phyloP scores from a whole-genome alignment of 2,329 filamentous ascomycete species.

The Exophiala sp. region DNA sequence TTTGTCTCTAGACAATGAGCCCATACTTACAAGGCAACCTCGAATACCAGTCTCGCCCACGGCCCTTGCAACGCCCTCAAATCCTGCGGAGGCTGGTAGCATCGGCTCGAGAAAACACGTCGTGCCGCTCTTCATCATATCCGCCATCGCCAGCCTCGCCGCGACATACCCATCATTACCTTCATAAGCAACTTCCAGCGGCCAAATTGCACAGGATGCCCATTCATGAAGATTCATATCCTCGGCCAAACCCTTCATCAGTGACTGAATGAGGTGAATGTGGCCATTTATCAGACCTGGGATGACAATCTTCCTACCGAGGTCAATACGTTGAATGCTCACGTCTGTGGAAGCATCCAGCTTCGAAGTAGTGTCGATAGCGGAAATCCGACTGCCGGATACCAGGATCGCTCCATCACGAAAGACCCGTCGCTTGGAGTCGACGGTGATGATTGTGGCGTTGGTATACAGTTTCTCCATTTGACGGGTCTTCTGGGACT shows the following conservation, averaged over 20 bases:
- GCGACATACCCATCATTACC: not conserved
- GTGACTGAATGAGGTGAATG: not conserved
- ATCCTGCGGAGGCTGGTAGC: not conserved
- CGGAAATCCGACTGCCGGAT: not conserved
- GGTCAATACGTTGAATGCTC: not conserved
- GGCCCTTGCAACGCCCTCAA: not conserved
- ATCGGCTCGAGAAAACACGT: not conserved
- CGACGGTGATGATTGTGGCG: slow-evolving; percentile 4
- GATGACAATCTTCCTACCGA: not conserved
- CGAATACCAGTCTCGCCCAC: not conserved
- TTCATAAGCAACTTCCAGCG: not conserved
- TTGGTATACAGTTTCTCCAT: not conserved
- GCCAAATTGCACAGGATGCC: not conserved
- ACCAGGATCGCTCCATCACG: slow-evolving; percentile 1
- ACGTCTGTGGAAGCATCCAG: not conserved
- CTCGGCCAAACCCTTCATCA: not conserved
- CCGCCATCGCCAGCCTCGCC: not conserved
- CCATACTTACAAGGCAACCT: no score
- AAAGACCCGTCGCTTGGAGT: not conserved
- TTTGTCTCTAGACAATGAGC: no score
- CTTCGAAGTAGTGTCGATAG: not conserved
- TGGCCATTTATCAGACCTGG: not conserved
- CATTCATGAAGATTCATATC: not conserved
- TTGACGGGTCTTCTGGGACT: not conserved
- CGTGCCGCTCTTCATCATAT: slow-evolving; percentile 3